Conservation (phyloP, 225 moss, liverwort and hornwort genomes). For the Pseudisothecium myosuroides region DNA sequence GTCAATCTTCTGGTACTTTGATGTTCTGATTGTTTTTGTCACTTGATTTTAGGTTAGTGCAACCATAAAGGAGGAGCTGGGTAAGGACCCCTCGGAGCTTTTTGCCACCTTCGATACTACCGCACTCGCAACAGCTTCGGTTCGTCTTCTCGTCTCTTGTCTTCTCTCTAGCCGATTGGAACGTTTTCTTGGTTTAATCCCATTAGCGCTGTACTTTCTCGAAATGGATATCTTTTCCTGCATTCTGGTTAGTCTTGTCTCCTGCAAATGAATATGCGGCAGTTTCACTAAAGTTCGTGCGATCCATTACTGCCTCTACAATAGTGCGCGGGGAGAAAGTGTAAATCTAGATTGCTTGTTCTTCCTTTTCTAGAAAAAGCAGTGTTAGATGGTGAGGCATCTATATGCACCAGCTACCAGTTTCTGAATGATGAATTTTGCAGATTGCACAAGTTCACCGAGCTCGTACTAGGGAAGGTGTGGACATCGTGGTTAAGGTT, state of each 20-base stretch:
- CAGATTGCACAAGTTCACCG: conserved; percentile 99
- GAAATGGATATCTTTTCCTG: not conserved
- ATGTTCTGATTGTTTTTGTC: not conserved
- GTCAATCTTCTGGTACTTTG: not conserved
- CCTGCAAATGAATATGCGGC: not conserved
- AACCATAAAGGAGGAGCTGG: conserved; percentile 74
- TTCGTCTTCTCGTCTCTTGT: conserved; percentile 16
- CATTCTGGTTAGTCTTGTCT: not conserved
- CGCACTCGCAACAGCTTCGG: conserved; percentile 92
- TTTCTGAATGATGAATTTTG: not conserved
- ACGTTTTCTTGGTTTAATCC: not conserved
- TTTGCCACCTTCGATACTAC: conserved; percentile 64
- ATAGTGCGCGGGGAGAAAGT: not conserved
- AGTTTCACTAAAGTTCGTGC: not conserved
- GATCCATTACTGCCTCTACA: not conserved
- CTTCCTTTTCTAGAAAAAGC: not conserved
- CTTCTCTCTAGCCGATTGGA: not conserved
- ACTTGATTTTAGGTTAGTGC: conserved; percentile 26
- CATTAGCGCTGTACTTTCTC: not conserved
- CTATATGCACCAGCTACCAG: not conserved
- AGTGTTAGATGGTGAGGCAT: not conserved
- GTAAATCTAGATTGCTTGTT: not conserved
- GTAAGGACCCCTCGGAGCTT: conserved; percentile 59
- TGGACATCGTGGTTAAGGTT: conserved; percentile 81
- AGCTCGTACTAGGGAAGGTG: conserved; percentile 74